Conservation (phyloP, 352 stramenopile genomes). For the Phytophthora niederhauseri region DNA sequence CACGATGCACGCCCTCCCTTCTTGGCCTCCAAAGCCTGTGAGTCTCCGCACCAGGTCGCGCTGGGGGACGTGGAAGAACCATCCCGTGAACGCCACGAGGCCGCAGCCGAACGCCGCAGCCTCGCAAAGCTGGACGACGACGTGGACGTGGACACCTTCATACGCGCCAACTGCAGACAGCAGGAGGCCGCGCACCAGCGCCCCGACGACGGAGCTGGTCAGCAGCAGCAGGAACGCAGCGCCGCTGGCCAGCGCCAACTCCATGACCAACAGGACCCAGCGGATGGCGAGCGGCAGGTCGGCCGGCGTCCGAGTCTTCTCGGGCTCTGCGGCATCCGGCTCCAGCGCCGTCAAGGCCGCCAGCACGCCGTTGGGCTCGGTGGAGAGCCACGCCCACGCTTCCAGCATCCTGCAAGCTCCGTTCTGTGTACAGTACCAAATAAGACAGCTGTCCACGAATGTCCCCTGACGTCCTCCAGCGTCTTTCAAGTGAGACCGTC, state of each 20-base stretch:
- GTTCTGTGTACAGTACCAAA: too few relatives aligned
- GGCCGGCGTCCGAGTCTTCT: background rate
- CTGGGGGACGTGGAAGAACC: constrained; percentile 42
- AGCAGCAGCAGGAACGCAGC: constrained; percentile 45
- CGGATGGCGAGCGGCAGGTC: constrained; percentile 30
- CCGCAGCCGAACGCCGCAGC: constrained; percentile 34
- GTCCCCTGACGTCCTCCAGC: background rate
- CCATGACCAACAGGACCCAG: constrained; percentile 48
- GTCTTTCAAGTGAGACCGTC: background rate
- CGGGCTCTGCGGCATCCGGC: background rate
- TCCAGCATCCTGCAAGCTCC: too few relatives aligned
- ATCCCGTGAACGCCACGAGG: constrained; percentile 33
- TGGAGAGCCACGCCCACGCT: constrained; percentile 32
- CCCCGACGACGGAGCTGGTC: constrained; percentile 24
- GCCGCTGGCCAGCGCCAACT: constrained; percentile 40
- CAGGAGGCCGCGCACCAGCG: constrained; percentile 20
- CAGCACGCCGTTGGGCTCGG: constrained; percentile 40
- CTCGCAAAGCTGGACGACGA: constrained; percentile 22
- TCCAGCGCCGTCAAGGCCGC: constrained; percentile 32
- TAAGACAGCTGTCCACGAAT: background rate
- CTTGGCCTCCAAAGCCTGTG: constrained; percentile 10
- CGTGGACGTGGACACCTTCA: background rate
- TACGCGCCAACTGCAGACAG: background rate
- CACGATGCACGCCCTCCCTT: constrained; percentile 6
- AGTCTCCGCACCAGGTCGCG: constrained; percentile 23